Evolutionary conservation across 1,284 basidiomycete genomes (phyloP).

Genomic region (Serendipita sp.): DNA sequence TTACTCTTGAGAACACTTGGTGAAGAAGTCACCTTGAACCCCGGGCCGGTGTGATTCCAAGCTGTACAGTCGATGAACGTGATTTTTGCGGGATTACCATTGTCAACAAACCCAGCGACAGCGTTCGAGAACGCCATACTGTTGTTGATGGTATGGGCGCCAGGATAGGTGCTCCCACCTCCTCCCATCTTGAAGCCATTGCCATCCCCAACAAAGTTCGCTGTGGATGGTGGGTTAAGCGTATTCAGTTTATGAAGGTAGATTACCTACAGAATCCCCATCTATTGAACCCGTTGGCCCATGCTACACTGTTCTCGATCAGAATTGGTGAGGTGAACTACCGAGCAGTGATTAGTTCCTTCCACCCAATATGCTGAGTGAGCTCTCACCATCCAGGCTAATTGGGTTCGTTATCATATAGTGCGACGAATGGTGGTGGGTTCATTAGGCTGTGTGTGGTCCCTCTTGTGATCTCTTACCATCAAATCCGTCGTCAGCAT

Average conservation of each 20-base stretch:
- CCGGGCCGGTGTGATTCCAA: constrained; percentile 12
- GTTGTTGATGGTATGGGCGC: constrained; percentile 12
- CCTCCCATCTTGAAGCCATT: constrained; percentile 12
- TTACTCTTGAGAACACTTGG: not conserved
- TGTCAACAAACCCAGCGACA: constrained; percentile 13
- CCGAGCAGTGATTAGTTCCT: not conserved
- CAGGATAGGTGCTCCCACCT: constrained; percentile 10
- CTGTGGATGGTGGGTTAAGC: constrained; percentile 1
- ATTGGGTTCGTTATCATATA: not conserved
- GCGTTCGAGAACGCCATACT: constrained; percentile 10
- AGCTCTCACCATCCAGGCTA: too few relatives aligned
- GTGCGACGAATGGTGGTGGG: not conserved
- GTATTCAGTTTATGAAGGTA: not conserved
- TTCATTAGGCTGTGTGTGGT: too few relatives aligned
- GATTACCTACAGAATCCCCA: not conserved
- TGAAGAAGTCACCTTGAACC: constrained; percentile 10
- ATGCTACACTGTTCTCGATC: constrained; percentile 13
- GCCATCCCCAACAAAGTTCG: constrained; percentile 11
- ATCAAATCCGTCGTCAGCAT: constrained; percentile 14
- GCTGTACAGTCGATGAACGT: constrained; percentile 11
- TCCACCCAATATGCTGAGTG: not conserved
- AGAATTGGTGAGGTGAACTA: constrained; percentile 13
- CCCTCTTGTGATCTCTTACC: not conserved
- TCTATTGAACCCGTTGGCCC: constrained; percentile 15
- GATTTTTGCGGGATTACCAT: constrained; percentile 12